Evolutionary conservation across 2,329 filamentous ascomycete species (phyloP), one percentile per base, ranked within the genome.

Genomic region (Arthrobotrys pseudoclavata): DNA sequence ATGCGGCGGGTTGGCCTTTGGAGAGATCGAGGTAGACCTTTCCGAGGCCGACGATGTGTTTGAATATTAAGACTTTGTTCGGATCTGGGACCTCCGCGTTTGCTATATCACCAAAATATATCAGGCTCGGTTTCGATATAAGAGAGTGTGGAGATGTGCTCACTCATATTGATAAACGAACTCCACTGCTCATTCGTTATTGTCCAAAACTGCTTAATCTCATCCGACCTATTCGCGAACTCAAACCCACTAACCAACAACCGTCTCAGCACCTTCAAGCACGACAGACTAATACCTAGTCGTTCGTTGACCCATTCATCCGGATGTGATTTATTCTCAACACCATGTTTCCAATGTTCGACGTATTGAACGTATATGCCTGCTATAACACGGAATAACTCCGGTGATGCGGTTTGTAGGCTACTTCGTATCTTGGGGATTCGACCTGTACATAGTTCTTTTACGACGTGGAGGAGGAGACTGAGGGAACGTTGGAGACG

Each of bases 21-120:
- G 93, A 90, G 91, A 98, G 95, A 69, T 93, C 91, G 45, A 96
- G 87, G 83, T 98, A 96, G 2, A 99, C 86, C 84, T 98, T 99
- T 2, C 94, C 91, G 61, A 98, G 91, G 82, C 98, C 94, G 48
- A 97, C 85, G 1, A 97, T 86, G 82, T 97, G 94, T 82, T 94
- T 96, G 80, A 92, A 92, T n/a, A 97, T 85, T 24, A 91, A 82
- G 12, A 68, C 29, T 47, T 34, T 71, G 12, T 77, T 77, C 15
- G 20, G 24, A 20, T 77, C 74, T 3, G 34, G 26, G 1, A 55
- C 26, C 31, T 77, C 74, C 50, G 53, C 52, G n/a, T 63, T 66
- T 18, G 72, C 72, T 76, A 67, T 22, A 6, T 9, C 26, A 18
- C 5, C 20, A 64, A 40, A 20, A 15, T 29, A 0, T 12, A 9